Evolutionary conservation across 805 yeast genomes (phyloP).

Genomic region (Yamadazyma sp.): DNA sequence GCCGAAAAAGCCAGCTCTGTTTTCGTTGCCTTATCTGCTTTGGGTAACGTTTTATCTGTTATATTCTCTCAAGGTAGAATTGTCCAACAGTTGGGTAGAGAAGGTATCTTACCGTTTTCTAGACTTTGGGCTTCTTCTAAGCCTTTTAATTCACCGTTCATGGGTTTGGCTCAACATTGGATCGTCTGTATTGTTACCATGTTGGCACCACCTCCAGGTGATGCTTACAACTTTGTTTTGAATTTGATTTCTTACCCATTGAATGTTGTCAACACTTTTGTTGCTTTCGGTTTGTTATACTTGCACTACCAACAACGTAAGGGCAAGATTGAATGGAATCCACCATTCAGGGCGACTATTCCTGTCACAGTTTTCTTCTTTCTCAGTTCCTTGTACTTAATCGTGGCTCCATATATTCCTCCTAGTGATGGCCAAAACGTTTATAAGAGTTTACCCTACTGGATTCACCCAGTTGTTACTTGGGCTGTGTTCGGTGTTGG

Average conservation of each 20-base stretch:
- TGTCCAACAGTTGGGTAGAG: slow-evolving; percentile 78
- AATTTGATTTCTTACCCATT: slow-evolving; percentile 81
- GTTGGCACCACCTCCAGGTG: slow-evolving; percentile 83
- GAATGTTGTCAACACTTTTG: slow-evolving; percentile 68
- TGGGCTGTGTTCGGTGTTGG: slow-evolving; percentile 73
- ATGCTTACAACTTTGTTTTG: slow-evolving; percentile 78
- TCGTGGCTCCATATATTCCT: slow-evolving; percentile 78
- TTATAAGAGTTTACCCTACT: slow-evolving; percentile 71
- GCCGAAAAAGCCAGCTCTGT: slow-evolving; percentile 76
- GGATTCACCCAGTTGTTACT: slow-evolving; percentile 78
- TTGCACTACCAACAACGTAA: slow-evolving; percentile 51
- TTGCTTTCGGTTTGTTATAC: slow-evolving; percentile 62
- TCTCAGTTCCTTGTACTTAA: slow-evolving; percentile 63
- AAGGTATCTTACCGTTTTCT: slow-evolving; percentile 76
- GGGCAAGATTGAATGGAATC: slow-evolving; percentile 62
- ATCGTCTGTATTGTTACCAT: slow-evolving; percentile 70
- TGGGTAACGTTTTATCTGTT: slow-evolving; percentile 80
- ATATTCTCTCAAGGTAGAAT: slow-evolving; percentile 81
- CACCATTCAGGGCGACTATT: slow-evolving; percentile 66
- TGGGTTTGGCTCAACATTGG: slow-evolving; percentile 77
- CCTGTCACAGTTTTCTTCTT: slow-evolving; percentile 65
- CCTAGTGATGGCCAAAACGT: slow-evolving; percentile 67
- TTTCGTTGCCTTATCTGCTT: slow-evolving; percentile 76
- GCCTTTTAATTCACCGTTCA: slow-evolving; percentile 73
- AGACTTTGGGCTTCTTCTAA: slow-evolving; percentile 65